Conservation (phyloP, 192 early-diverging fungal species). For the Umbelopsis vinacea region DNA sequence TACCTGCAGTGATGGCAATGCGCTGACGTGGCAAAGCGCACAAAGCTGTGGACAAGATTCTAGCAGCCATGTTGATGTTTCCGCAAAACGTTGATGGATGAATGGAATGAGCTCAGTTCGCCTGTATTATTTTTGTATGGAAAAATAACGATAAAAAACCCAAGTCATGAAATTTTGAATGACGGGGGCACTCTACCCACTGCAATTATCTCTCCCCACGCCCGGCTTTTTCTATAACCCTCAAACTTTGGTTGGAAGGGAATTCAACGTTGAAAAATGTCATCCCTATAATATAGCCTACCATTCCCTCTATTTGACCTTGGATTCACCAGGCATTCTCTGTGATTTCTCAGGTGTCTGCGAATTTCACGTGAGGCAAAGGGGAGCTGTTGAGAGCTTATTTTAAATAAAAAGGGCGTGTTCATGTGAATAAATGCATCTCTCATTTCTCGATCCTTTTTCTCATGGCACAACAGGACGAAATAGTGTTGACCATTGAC, state of each 20-base stretch:
- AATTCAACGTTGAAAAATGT: background rate
- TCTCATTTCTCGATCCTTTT: background rate
- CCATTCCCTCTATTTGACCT: background rate
- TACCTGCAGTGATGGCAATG: constrained; percentile 20
- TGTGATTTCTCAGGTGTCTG: background rate
- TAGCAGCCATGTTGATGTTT: constrained; percentile 15
- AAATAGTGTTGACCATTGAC: constrained; percentile 6
- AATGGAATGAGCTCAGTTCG: background rate
- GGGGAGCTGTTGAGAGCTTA: background rate
- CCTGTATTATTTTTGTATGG: constrained; percentile 19
- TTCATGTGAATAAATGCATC: background rate
- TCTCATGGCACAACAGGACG: background rate
- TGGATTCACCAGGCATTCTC: background rate
- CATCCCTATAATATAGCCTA: too few species aligned
- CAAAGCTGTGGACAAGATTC: constrained; percentile 20
- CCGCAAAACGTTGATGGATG: constrained; percentile 12
- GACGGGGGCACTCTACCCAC: background rate
- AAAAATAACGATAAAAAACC: constrained; percentile 13
- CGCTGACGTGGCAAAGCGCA: constrained; percentile 23
- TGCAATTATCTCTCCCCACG: too few species aligned
- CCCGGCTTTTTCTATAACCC: too few species aligned
- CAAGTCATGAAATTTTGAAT: constrained; percentile 17
- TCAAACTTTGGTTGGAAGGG: too few species aligned
- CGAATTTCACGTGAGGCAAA: constrained; percentile 16
- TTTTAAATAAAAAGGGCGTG: background rate